phyloP scores from a whole-genome alignment of 2,329 filamentous ascomycete species.

The Penicillium aurantiogriseum region DNA sequence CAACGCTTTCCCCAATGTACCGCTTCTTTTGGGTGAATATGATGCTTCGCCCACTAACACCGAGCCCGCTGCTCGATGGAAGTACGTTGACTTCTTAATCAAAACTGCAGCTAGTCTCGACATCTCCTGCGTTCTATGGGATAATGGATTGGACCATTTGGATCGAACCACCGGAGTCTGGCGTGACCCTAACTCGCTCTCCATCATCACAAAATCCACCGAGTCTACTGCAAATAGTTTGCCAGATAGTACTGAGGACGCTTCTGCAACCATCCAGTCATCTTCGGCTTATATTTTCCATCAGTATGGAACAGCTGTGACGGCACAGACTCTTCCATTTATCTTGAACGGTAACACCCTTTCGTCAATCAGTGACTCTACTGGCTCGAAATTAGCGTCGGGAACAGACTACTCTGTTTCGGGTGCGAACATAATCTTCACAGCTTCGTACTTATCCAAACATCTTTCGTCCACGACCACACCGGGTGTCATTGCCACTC shows the following conservation, averaged over 20 bases:
- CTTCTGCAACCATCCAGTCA: conserved; percentile 44
- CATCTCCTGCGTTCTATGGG: conserved; percentile 57
- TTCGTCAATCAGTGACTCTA: conserved; percentile 39
- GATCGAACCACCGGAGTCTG: conserved; percentile 51
- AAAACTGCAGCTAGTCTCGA: conserved; percentile 51
- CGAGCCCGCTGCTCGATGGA: conserved; percentile 58
- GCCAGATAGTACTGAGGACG: conserved; percentile 54
- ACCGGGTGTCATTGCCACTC: conserved; percentile 50
- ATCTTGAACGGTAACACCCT: conserved; percentile 57
- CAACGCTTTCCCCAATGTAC: conserved; percentile 56
- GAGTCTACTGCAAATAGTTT: conserved; percentile 51
- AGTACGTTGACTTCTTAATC: conserved; percentile 56
- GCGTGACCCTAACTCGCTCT: conserved; percentile 51
- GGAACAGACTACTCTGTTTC: conserved; percentile 51
- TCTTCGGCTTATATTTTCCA: conserved; percentile 59
- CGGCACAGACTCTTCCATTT: conserved; percentile 49
- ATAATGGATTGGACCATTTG: conserved; percentile 58
- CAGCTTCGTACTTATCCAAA: conserved; percentile 46
- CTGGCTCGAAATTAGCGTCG: conserved; percentile 35
- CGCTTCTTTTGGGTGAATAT: conserved; percentile 60
- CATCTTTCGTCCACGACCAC: conserved; percentile 44
- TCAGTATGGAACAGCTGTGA: conserved; percentile 46
- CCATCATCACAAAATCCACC: conserved; percentile 49
- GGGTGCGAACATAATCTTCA: conserved; percentile 49
- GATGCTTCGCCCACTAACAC: conserved; percentile 51